Conservation (phyloP, 129 eudicot genomes). For the Helianthus tuberosus region DNA sequence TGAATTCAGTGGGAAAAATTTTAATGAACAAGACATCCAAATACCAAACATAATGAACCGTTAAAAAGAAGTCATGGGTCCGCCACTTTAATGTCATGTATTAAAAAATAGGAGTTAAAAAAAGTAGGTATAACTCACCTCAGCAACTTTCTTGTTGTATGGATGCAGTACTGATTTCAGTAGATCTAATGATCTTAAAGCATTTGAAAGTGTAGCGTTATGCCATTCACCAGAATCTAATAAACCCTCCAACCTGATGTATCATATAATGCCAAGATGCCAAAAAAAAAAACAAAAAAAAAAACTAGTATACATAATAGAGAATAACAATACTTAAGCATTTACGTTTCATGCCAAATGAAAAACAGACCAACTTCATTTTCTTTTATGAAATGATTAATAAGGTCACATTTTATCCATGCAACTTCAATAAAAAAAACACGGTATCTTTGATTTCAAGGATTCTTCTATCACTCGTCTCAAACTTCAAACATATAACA, state of each 20-base stretch:
- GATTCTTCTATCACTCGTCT: background rate
- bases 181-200: constrained; percentile 47
- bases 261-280: background rate
- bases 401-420: background rate
- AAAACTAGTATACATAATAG: background rate
- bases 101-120: background rate
- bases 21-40: too few species aligned
- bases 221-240: constrained; percentile 42
- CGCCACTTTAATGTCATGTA: background rate
- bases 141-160: constrained; percentile 80
- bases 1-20: background rate
- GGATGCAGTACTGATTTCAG: constrained; percentile 63
- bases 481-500: background rate
- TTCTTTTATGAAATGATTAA: background rate
- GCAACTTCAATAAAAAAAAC: background rate
- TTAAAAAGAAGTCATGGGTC: background rate
- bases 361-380: background rate
- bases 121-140: constrained; percentile 47
- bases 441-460: background rate
- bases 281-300: background rate
- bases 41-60: background rate
- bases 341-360: background rate
- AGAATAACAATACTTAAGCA: background rate
- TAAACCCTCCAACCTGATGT: constrained; percentile 57
- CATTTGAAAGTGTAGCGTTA: constrained; percentile 43